Percentiles rank a stretch among this genome's conserved stretches.
Evolutionary conservation across 352 stramenopile genomes (phyloP).

Genomic region (Nothophytophthora sp.): DNA sequence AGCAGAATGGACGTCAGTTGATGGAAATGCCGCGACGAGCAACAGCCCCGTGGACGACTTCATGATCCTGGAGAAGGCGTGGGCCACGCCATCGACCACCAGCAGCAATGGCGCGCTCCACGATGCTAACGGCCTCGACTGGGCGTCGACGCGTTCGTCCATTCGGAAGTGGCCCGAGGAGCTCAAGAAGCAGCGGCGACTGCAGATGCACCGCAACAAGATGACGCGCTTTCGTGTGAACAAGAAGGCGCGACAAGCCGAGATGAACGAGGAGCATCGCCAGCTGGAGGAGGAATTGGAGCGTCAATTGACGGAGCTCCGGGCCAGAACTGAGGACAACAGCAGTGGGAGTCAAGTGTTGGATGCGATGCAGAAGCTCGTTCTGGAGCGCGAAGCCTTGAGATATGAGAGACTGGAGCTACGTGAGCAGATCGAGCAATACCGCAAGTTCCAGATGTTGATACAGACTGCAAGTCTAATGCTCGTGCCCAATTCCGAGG

Average conservation of each 20-base stretch:
- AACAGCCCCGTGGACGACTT: too few relatives aligned
- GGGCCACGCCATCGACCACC: background rate
- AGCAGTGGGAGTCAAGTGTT: background rate
- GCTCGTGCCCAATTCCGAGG: background rate
- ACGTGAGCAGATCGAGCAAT: background rate
- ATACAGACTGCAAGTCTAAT: background rate
- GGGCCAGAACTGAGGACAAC: constrained; percentile 4
- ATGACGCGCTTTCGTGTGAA: constrained; percentile 29
- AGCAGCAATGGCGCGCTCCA: background rate
- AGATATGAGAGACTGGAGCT: background rate
- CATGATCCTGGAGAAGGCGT: too few relatives aligned
- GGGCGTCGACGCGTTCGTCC: background rate
- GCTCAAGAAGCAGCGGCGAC: constrained; percentile 29
- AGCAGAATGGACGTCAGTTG: too few relatives aligned
- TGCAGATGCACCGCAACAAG: constrained; percentile 25
- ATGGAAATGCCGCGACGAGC: too few relatives aligned
- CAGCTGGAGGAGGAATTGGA: constrained; percentile 23
- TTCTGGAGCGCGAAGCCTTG: background rate
- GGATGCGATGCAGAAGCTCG: constrained; percentile 4
- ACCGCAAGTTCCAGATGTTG: background rate
- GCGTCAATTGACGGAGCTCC: constrained; percentile 7
- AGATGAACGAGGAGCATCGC: constrained; percentile 17
- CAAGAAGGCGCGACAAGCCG: constrained; percentile 18
- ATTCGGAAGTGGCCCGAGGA: constrained; percentile 27
- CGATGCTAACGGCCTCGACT: background rate